These are phyloP conservation scores for Parafenestella ontariensis DNA, from an alignment of 2,329 filamentous ascomycete species.

Conservation along the genomic window DNA sequence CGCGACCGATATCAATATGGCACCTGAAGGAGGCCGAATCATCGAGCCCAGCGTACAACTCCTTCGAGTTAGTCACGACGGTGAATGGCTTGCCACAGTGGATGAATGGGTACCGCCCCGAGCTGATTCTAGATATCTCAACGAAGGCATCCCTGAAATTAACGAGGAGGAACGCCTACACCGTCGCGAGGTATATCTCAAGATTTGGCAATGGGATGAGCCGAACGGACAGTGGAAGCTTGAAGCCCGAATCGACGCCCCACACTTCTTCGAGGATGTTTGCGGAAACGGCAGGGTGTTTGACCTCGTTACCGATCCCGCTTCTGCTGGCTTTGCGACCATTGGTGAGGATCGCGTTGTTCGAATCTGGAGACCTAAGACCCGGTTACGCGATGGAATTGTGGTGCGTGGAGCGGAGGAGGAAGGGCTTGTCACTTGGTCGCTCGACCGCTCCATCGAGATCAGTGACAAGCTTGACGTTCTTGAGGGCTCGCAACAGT, in stretches of 20 bases:
- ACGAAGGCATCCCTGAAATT: constrained; percentile 50
- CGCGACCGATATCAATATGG: constrained; percentile 79
- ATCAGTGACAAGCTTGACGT: constrained; percentile 49
- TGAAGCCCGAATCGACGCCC: constrained; percentile 81
- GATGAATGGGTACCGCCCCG: constrained; percentile 86
- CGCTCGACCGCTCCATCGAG: constrained; percentile 65
- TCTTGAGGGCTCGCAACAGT: constrained; percentile 30
- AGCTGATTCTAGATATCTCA: constrained; percentile 69
- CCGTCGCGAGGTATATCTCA: constrained; percentile 78
- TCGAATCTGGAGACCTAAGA: constrained; percentile 80
- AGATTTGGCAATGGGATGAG: constrained; percentile 81
- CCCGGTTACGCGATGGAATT: constrained; percentile 72
- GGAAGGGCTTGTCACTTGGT: constrained; percentile 75
- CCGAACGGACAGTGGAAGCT: constrained; percentile 70
- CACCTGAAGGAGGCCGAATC: constrained; percentile 73
- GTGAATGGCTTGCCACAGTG: constrained; percentile 87
- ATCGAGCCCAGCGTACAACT: constrained; percentile 79
- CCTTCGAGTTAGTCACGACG: constrained; percentile 78
- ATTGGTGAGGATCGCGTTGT: constrained; percentile 81
- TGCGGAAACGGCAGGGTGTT: constrained; percentile 66
- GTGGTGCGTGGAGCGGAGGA: constrained; percentile 61
- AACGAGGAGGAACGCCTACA: constrained; percentile 54
- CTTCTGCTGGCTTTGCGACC: constrained; percentile 77
- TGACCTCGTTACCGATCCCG: constrained; percentile 74
- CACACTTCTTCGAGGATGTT: constrained; percentile 67